phyloP scores from a whole-genome alignment of 306 rosid species.

The Cicer pinnatifidum region DNA sequence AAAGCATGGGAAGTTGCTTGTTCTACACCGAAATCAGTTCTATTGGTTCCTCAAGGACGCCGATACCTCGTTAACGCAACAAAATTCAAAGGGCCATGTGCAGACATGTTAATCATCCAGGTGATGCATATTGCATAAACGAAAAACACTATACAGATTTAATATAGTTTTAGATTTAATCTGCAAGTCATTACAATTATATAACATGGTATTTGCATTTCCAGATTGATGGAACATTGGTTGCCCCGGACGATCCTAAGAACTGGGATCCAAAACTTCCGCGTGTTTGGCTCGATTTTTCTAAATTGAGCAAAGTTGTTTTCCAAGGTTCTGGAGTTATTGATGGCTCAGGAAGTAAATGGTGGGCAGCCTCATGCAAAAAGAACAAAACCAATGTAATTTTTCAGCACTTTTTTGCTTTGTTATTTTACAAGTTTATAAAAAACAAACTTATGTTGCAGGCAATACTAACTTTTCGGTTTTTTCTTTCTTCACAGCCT shows the following conservation, averaged over 20 bases:
- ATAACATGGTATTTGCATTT: conserved; percentile 32
- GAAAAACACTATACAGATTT: conserved; percentile 2
- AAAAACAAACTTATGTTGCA: conserved; percentile 21
- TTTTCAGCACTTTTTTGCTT: conserved; percentile 9
- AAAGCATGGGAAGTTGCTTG: conserved; percentile 90
- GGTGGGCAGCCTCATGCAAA: conserved; percentile 99
- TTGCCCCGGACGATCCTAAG: conserved; percentile 89
- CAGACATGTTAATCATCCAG: conserved; percentile 69
- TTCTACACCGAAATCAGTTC: conserved; percentile 70
- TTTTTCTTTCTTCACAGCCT: conserved; percentile 61
- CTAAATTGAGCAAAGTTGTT: conserved; percentile 58
- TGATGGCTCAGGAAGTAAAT: conserved; percentile 96
- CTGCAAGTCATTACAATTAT: not conserved
- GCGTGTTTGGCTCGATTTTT: conserved; percentile 79
- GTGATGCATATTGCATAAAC: conserved; percentile 45
- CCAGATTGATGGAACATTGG: conserved; percentile 88
- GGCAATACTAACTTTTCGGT: conserved; percentile 13
- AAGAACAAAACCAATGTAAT: conserved; percentile 85
- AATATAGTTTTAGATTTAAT: conserved; percentile 21
- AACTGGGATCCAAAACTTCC: conserved; percentile 76
- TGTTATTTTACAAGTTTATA: conserved; percentile 22
- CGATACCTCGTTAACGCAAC: conserved; percentile 85
- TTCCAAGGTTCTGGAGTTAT: conserved; percentile 91
- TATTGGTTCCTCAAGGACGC: conserved; percentile 77
- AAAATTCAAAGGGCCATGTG: conserved; percentile 81